These are phyloP conservation scores for Leccinum barrowsii DNA, from an alignment of 768 basidiomycete genomes.

Conservation along the genomic window DNA sequence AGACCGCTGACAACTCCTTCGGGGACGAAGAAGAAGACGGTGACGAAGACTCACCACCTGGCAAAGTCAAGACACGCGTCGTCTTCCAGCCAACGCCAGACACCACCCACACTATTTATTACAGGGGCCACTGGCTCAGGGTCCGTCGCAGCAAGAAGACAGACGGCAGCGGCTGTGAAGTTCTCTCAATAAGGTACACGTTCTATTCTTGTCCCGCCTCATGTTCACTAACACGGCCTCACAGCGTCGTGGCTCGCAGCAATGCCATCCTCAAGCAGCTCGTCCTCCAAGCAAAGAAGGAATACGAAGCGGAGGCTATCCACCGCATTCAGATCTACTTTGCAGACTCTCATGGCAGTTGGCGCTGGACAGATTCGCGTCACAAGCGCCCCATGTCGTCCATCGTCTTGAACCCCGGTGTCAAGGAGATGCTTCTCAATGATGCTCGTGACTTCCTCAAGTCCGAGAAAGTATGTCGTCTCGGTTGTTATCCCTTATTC, in stretches of 20 bases:
- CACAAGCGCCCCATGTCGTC: constrained; percentile 87
- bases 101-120: constrained; percentile 86
- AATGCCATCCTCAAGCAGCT: constrained; percentile 86
- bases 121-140: constrained; percentile 79
- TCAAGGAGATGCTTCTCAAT: constrained; percentile 83
- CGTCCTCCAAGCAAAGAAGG: constrained; percentile 84
- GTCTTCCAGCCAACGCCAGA: constrained; percentile 87
- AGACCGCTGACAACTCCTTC: constrained; percentile 52
- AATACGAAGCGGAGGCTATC: constrained; percentile 83
- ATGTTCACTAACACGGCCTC: constrained; percentile 9
- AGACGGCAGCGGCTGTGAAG: constrained; percentile 67
- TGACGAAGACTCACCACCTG: constrained; percentile 49
- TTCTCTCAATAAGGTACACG: constrained; percentile 68
- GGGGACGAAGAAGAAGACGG: constrained; percentile 43
- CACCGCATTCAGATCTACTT: constrained; percentile 89
- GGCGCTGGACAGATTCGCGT: constrained; percentile 84
- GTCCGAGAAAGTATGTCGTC: constrained; percentile 63
- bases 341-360: constrained; percentile 82
- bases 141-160: constrained; percentile 67
- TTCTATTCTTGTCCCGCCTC: constrained; percentile 14
- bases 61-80: constrained; percentile 73
- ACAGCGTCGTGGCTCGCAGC: constrained; percentile 76
- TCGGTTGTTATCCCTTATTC: neutral
- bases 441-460: constrained; percentile 83
- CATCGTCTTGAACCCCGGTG: constrained; percentile 84